phyloP scores from a whole-genome alignment of 1,284 basidiomycete genomes.

The Sphaerobolus stellatus region DNA sequence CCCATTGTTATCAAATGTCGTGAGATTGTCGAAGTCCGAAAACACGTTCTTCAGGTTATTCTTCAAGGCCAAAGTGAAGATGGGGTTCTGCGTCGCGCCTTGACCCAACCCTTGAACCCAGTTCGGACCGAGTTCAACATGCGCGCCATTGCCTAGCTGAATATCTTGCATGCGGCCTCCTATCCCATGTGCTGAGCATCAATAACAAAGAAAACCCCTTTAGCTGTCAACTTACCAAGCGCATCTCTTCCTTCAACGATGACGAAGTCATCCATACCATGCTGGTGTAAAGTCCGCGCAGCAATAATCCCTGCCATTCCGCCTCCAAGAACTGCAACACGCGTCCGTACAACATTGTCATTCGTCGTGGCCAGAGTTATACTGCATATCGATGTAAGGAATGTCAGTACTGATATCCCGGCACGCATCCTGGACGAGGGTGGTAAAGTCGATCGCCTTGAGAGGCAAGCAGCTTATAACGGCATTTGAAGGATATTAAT shows the following conservation, averaged over 20 bases:
- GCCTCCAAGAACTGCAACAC: slow-evolving; percentile 49
- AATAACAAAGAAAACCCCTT: too few species aligned
- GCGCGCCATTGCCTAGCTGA: slow-evolving; percentile 34
- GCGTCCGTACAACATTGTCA: neutral
- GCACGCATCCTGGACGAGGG: too few species aligned
- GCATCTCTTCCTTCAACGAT: slow-evolving; percentile 61
- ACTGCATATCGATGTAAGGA: too few species aligned
- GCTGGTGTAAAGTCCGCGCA: slow-evolving; percentile 56
- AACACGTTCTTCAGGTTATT: slow-evolving; percentile 49
- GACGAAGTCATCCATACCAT: slow-evolving; percentile 59
- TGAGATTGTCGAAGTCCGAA: slow-evolving; percentile 10
- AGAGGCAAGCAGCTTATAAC: too few species aligned
- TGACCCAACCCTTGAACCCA: slow-evolving; percentile 60
- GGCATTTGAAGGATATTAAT: too few species aligned
- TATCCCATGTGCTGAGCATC: neutral
- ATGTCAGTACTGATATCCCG: too few species aligned
- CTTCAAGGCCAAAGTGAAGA: slow-evolving; percentile 58
- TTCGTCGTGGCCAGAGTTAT: too few species aligned
- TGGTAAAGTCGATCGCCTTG: too few species aligned
- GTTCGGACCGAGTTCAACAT: slow-evolving; percentile 64
- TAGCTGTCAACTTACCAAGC: slow-evolving; percentile 42
- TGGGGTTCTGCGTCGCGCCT: slow-evolving; percentile 55
- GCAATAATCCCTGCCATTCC: slow-evolving; percentile 67
- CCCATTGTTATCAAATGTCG: slow-evolving; percentile 11
- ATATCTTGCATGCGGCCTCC: slow-evolving; percentile 13